These are phyloP conservation scores for Schizophyllum commune DNA, from an alignment of 1,284 basidiomycete genomes.

Conservation along the genomic window DNA sequence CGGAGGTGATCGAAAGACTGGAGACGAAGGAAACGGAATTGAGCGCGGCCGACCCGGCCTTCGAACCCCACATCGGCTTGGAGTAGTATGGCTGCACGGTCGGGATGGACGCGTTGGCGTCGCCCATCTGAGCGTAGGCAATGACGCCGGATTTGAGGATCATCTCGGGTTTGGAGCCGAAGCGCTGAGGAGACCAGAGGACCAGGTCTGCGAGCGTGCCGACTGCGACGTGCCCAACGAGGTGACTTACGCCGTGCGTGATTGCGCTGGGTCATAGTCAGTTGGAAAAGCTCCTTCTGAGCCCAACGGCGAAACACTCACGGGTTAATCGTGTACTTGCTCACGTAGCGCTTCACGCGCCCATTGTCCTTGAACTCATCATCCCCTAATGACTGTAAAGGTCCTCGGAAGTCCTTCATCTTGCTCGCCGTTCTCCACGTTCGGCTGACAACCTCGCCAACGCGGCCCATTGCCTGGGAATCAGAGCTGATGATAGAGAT, in stretches of 20 bases:
- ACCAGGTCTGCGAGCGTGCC: constrained; percentile 91
- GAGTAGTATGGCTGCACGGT: constrained; percentile 85
- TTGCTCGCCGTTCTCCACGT: constrained; percentile 98
- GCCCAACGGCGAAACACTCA: constrained; percentile 33
- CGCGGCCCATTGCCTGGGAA: constrained; percentile 96
- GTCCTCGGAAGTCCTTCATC: constrained; percentile 78
- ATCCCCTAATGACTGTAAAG: constrained; percentile 59
- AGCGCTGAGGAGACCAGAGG: constrained; percentile 89
- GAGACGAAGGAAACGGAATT: constrained; percentile 87
- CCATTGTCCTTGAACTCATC: constrained; percentile 71
- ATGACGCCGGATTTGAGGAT: constrained; percentile 94
- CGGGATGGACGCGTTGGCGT: constrained; percentile 90
- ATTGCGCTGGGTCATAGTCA: constrained; percentile 59
- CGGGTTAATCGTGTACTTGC: constrained; percentile 99
- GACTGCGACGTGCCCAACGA: constrained; percentile 79
- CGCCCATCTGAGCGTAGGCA: constrained; percentile 89
- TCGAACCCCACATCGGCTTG: constrained; percentile 85
- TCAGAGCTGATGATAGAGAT: constrained; percentile 97
- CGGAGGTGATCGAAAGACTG: constrained; percentile 59
- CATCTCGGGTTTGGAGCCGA: constrained; percentile 89
- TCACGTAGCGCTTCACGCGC: constrained; percentile 95
- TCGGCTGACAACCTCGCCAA: constrained; percentile 88
- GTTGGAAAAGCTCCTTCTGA: constrained; percentile 1
- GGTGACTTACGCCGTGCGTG: constrained; percentile 85
- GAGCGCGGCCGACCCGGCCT: constrained; percentile 65